phyloP scores from a whole-genome alignment of 257 asterid species.

The Ballota nigra region DNA sequence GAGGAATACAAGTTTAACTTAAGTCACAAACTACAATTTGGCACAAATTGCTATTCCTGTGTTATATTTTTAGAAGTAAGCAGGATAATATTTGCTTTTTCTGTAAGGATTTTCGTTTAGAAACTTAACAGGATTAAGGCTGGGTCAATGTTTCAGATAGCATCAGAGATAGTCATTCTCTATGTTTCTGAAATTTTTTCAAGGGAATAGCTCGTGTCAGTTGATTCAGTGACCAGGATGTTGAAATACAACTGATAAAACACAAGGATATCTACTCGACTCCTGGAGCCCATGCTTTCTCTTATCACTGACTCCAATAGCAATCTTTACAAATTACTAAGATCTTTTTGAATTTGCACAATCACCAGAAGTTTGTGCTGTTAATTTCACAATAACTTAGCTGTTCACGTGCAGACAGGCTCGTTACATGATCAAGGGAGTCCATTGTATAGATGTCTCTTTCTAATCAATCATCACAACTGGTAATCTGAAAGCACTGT shows the following conservation, averaged over 20 bases:
- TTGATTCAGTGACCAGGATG: not conserved
- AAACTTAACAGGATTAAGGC: not conserved
- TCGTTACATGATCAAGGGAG: not conserved
- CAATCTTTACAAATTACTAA: constrained; percentile 46
- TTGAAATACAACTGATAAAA: constrained; percentile 16
- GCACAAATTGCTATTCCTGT: not conserved
- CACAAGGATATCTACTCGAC: constrained; percentile 71
- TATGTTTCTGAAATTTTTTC: too few species aligned
- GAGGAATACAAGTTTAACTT: not conserved
- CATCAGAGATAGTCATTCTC: too few species aligned
- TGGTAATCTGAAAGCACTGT: not conserved
- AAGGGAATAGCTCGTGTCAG: not conserved
- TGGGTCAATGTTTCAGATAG: too few species aligned
- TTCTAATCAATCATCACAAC: constrained; percentile 1
- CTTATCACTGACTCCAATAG: constrained; percentile 55
- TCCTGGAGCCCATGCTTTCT: constrained; percentile 66
- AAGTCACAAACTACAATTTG: too few species aligned
- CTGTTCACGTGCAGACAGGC: too few species aligned
- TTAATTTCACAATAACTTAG: not conserved
- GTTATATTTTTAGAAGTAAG: not conserved
- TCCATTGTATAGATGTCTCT: not conserved
- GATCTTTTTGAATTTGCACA: constrained; percentile 59
- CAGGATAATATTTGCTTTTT: not conserved
- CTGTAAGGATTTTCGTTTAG: not conserved
- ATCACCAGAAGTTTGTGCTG: constrained; percentile 22